Evolutionary conservation across 2,329 filamentous ascomycete genomes (phyloP).

Genomic region (Microdochium trichocladiopsis): DNA sequence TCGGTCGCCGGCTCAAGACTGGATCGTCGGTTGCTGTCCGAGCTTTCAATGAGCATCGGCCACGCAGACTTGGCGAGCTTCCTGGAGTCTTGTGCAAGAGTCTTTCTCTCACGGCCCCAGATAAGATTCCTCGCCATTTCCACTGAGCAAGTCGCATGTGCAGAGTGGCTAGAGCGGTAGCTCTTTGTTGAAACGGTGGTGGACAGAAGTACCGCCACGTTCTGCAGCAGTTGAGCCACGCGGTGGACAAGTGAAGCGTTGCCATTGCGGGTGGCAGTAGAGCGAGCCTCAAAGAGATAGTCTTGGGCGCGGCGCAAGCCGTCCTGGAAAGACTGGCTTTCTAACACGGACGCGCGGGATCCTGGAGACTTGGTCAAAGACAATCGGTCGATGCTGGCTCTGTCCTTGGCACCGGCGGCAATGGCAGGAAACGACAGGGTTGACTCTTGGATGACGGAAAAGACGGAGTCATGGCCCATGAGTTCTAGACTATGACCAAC

Average conservation of each 20-base stretch:
- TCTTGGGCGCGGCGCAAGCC: conserved; percentile 60
- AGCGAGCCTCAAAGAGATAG: conserved; percentile 56
- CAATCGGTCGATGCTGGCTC: conserved; percentile 24
- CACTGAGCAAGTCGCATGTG: conserved; percentile 54
- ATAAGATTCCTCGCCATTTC: conserved; percentile 66
- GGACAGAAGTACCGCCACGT: conserved; percentile 58
- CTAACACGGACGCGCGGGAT: conserved; percentile 14
- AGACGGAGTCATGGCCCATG: conserved; percentile 74
- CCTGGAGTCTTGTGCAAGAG: conserved; percentile 31
- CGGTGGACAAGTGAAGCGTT: conserved; percentile 55
- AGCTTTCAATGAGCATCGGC: conserved; percentile 22
- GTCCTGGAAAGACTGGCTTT: conserved; percentile 43
- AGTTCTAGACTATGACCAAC: conserved; percentile 62
- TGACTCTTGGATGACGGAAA: conserved; percentile 86
- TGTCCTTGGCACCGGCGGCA: conserved; percentile 30
- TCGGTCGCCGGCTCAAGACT: conserved; percentile 43
- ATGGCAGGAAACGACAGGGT: conserved; percentile 81
- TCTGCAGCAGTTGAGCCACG: conserved; percentile 57
- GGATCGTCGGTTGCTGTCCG: conserved; percentile 25
- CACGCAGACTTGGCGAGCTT: conserved; percentile 25
- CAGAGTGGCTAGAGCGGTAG: conserved; percentile 39
- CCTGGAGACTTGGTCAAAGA: conserved; percentile 28
- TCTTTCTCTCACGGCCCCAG: conserved; percentile 57
- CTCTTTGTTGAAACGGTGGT: conserved; percentile 45
- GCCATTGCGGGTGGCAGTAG: conserved; percentile 42